Evolutionary conservation across 2,329 filamentous ascomycete species (phyloP), one percentile per base, ranked within the genome.

Genomic region (Macrophomina pseudophaseolina): DNA sequence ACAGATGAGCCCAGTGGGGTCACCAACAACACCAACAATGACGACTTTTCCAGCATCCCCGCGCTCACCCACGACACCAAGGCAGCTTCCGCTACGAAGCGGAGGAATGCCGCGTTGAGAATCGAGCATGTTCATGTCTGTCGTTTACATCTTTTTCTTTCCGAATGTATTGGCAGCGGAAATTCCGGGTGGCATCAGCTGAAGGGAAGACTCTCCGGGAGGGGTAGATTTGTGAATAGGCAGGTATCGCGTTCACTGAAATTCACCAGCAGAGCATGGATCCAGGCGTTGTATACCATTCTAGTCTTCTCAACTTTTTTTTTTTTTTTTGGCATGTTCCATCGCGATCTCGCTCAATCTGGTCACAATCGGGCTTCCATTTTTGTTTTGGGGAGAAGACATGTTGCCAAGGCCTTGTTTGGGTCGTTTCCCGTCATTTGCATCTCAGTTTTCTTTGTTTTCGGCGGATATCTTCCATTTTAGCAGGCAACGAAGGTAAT

Each of bases 281-380:
- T 59, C 35, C 52, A 35, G 64, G 64, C 64, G 64, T 66, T 66
- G 64, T 66, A 66, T 66, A 66, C 64, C 64, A 66, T 58, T n/a
- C 42, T 51, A 40, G 52, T 51, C 23, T 23, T 23, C 23, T 23
- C 23, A 23, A 23, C 23, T 23, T 23, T 23, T 23, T 23, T 23
- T 23, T 46, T 42, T 58, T 66, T 49, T n/a, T 52, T 40, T 18
- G 44, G 42, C 42, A 28, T 40, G 14, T 8, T 11, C 11, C 32
- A 35, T 14, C 11, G 58, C 58, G 35, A 38, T 48, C 32, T 49
- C 18, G 28, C 58, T 38, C 58, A n/a, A 49, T 62, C 9, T 62
- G 58, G 23, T 33, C 33, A 23, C 40, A 33, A 11, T 62, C 32
- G 35, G 38, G 30, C 33, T 38, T 38, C 32, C 16, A 6, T 49